A percentile compares a stretch with the other conserved stretches of the same genome.
Conservation (phyloP, 148 eudicot genomes). For the Silene latifolia region DNA sequence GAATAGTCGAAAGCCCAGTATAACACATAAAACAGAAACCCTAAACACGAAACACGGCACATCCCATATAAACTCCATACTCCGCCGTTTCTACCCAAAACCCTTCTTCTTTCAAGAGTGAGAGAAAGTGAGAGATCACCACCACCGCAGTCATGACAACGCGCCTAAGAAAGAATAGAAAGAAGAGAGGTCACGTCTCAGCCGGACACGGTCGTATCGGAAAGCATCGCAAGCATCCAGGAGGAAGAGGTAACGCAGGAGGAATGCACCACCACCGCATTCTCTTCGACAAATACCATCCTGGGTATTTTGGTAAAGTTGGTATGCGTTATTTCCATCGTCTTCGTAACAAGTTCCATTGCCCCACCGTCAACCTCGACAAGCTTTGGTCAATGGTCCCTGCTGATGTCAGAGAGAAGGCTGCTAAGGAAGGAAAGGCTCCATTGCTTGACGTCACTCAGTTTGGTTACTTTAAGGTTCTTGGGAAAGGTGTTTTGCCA, state of each 20-base stretch:
- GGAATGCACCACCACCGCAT: constrained; percentile 58
- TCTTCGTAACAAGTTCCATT: constrained; percentile 45
- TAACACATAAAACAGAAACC: too few species aligned
- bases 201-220: constrained; percentile 57
- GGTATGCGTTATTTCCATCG: constrained; percentile 53
- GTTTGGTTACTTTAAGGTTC: constrained; percentile 47
- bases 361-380: constrained; percentile 47
- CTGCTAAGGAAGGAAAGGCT: constrained; percentile 29
- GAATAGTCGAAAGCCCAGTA: too few species aligned
- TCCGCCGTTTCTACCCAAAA: not conserved
- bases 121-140: too few species aligned
- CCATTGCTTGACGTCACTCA: constrained; percentile 45
- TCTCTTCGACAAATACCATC: constrained; percentile 56
- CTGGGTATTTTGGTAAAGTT: constrained; percentile 52
- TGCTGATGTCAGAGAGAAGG: constrained; percentile 38
- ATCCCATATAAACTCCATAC: not conserved
- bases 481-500: constrained; percentile 44
- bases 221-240: constrained; percentile 56
- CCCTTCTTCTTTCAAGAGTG: too few species aligned
- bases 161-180: constrained; percentile 39
- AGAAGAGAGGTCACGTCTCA: constrained; percentile 56
- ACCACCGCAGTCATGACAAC: constrained; percentile 36
- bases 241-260: constrained; percentile 55
- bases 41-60: too few species aligned
- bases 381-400: constrained; percentile 45